These are phyloP conservation scores for Polytolypa hystricis DNA, from an alignment of 2,329 filamentous ascomycete genomes.

Conservation along the genomic window DNA sequence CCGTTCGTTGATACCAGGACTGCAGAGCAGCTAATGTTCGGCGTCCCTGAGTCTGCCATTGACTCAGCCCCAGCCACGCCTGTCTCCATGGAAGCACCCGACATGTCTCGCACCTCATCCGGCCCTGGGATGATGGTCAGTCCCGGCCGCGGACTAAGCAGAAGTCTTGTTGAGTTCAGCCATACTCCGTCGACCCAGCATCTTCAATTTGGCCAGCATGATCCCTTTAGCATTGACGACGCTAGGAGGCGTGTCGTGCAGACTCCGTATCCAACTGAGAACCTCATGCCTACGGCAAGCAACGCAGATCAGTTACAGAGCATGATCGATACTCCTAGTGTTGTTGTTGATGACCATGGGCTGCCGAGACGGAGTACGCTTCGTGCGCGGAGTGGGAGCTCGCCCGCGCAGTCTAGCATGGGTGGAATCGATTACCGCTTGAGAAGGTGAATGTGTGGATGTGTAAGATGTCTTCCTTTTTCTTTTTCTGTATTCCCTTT, in stretches of 20 bases:
- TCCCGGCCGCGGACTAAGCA: slow-evolving; percentile 11
- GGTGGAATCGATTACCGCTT: too few relatives aligned
- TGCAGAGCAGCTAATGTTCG: slow-evolving; percentile 7
- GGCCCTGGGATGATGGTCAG: slow-evolving; percentile 18
- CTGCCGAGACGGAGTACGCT: too few relatives aligned
- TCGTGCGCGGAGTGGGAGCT: slow-evolving; percentile 13
- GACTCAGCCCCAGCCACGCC: slow-evolving; percentile 8
- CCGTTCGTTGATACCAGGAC: slow-evolving; percentile 5
- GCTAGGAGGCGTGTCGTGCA: slow-evolving; percentile 12
- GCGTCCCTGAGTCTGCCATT: slow-evolving; percentile 7
- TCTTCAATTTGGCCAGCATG: slow-evolving; percentile 17
- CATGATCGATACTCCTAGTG: neutral
- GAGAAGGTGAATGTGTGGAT: too few relatives aligned
- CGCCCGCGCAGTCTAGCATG: slow-evolving; percentile 19
- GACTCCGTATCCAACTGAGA: slow-evolving; percentile 15
- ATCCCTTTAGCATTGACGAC: slow-evolving; percentile 15
- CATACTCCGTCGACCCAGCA: slow-evolving; percentile 8
- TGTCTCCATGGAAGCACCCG: slow-evolving; percentile 7
- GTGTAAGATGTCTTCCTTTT: too few relatives aligned
- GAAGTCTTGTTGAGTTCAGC: slow-evolving; percentile 12
- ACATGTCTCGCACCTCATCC: slow-evolving; percentile 15
- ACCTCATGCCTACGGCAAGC: slow-evolving; percentile 16
- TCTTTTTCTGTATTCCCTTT: slow-evolving; percentile 1
- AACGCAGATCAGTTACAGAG: slow-evolving; percentile 9
- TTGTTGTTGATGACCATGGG: too few relatives aligned